These are phyloP conservation scores for Mixia osmundae DNA, from an alignment of 1,284 basidiomycete species.

Conservation along the genomic window DNA sequence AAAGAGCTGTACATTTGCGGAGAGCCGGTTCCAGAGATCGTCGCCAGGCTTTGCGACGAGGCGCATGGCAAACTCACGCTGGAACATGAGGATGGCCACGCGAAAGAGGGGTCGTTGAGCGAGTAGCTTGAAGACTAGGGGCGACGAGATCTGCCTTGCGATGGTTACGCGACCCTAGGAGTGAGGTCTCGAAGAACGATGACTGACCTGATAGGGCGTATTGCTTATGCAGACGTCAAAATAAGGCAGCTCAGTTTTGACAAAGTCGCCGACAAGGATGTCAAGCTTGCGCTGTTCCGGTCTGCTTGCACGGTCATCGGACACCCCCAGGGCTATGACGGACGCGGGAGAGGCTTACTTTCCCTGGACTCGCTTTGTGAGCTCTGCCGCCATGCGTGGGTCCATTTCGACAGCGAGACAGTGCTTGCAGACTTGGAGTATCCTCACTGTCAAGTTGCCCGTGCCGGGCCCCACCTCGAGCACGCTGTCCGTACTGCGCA, in stretches of 20 bases:
- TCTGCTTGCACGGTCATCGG: slow-evolving; percentile 26
- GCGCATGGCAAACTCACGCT: slow-evolving; percentile 87
- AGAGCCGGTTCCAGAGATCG: slow-evolving; percentile 69
- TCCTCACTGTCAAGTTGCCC: slow-evolving; percentile 83
- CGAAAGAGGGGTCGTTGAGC: slow-evolving; percentile 88
- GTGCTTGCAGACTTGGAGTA: slow-evolving; percentile 79
- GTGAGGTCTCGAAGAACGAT: neutral
- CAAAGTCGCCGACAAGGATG: slow-evolving; percentile 86
- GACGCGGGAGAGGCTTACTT: slow-evolving; percentile 39
- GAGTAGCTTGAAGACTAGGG: slow-evolving; percentile 85
- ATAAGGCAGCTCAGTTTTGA: slow-evolving; percentile 87
- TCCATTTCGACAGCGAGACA: slow-evolving; percentile 94
- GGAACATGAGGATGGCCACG: slow-evolving; percentile 95
- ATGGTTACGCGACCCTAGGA: neutral
- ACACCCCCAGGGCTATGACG: neutral
- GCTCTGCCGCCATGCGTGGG: slow-evolving; percentile 92
- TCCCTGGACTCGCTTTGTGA: slow-evolving; percentile 91
- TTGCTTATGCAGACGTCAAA: slow-evolving; percentile 99
- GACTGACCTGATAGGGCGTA: slow-evolving; percentile 65
- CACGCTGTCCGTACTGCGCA: slow-evolving; percentile 84
- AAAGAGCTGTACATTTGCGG: slow-evolving; percentile 90
- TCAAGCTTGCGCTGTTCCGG: slow-evolving; percentile 87
- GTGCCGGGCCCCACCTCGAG: slow-evolving; percentile 97
- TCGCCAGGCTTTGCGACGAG: slow-evolving; percentile 69
- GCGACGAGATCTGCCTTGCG: slow-evolving; percentile 61